Percentiles rank a stretch among this genome's conserved stretches.
Evolutionary conservation across 768 basidiomycete species (phyloP).

Genomic region (Boletus pseudo-olivaceus): DNA sequence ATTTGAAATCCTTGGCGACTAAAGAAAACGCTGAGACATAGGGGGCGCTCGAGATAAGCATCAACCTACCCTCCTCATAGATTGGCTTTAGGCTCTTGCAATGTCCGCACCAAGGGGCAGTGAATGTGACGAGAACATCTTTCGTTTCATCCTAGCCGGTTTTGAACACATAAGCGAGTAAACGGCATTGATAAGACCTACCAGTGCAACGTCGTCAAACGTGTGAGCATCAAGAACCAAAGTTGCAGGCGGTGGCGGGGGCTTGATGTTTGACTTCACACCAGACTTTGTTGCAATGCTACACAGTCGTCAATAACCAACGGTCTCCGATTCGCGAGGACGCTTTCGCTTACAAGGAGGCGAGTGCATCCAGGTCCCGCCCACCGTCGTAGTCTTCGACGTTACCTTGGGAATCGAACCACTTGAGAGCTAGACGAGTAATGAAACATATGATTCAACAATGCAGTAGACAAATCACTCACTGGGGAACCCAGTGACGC

Average conservation of each 20-base stretch:
- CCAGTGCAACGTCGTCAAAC: slow-evolving; percentile 74
- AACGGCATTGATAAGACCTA: slow-evolving; percentile 28
- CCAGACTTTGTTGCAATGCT: slow-evolving; percentile 76
- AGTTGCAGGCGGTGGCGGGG: slow-evolving; percentile 72
- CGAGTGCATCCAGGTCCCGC: slow-evolving; percentile 77
- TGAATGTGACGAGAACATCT: slow-evolving; percentile 83
- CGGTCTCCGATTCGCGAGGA: not conserved
- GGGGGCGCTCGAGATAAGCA: not conserved
- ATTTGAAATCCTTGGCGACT: slow-evolving; percentile 77
- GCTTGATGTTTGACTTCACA: slow-evolving; percentile 84
- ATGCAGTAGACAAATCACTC: slow-evolving; percentile 25
- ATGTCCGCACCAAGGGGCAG: slow-evolving; percentile 90
- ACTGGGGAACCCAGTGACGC: slow-evolving; percentile 86
- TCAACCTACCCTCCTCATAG: slow-evolving; percentile 65
- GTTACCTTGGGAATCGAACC: slow-evolving; percentile 75
- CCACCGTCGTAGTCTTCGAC: slow-evolving; percentile 69
- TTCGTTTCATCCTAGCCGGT: slow-evolving; percentile 56
- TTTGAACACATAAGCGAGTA: not conserved
- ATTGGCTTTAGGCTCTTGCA: slow-evolving; percentile 89
- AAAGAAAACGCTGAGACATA: slow-evolving; percentile 1
- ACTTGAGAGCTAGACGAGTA: slow-evolving; percentile 71
- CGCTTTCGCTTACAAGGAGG: slow-evolving; percentile 56
- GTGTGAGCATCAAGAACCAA: slow-evolving; percentile 63
- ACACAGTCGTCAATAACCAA: not conserved
- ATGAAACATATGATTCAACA: not conserved